A percentile compares a stretch with the other conserved stretches of the same genome.
Conservation (phyloP, 1,284 basidiomycete species). For the Melampsora americana region DNA sequence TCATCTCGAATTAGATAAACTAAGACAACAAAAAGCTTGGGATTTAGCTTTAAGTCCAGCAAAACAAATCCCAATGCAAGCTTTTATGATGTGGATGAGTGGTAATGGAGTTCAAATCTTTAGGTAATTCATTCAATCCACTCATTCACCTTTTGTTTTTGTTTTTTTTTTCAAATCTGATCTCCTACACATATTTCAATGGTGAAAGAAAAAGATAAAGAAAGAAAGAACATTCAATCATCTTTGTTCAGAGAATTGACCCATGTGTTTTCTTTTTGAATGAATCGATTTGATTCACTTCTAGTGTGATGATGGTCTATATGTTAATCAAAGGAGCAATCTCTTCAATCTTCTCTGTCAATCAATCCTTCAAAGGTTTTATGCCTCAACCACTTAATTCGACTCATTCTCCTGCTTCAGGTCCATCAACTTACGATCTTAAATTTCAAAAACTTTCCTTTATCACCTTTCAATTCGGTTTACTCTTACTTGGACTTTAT, state of each 20-base stretch:
- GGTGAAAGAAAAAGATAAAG: neutral
- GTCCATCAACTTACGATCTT: conserved; percentile 58
- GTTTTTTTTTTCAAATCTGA: too few species aligned
- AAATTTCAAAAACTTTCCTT: conserved; percentile 67
- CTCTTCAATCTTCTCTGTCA: conserved; percentile 48
- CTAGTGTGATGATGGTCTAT: conserved; percentile 51
- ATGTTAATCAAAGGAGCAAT: conserved; percentile 52
- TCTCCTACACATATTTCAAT: too few species aligned
- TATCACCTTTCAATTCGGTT: conserved; percentile 67
- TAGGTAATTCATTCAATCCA: conserved; percentile 40
- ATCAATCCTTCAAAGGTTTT: conserved; percentile 49
- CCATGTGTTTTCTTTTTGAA: too few species aligned
- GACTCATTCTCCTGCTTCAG: conserved; percentile 60
- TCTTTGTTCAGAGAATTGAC: too few species aligned
- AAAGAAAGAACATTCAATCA: too few species aligned
- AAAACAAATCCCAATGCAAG: conserved; percentile 87
- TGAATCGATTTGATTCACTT: neutral
- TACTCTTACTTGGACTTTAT: conserved; percentile 75
- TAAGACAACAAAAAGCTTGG: conserved; percentile 51
- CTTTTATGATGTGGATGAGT: conserved; percentile 93
- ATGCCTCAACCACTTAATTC: conserved; percentile 70
- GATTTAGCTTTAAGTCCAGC: conserved; percentile 61
- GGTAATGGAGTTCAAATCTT: conserved; percentile 88
- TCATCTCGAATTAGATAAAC: conserved; percentile 15
- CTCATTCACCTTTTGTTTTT: neutral